A percentile compares a stretch with the other conserved stretches of the same genome.
phyloP scores from a whole-genome alignment of 164 flowering plant species.

The Nymphaea thermarum region DNA sequence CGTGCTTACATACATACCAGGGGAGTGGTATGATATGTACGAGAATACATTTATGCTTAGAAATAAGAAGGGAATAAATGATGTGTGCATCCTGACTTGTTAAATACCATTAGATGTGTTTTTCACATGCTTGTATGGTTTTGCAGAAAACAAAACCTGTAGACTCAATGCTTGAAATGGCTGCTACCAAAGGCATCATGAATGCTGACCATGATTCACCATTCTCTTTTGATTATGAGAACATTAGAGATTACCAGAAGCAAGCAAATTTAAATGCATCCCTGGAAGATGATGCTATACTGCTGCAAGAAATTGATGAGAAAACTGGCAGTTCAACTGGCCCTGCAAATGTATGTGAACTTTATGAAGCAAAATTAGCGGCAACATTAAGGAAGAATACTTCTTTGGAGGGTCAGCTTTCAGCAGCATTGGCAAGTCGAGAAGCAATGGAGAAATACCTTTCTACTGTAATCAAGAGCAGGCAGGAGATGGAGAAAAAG shows the following conservation, averaged over 20 bases:
- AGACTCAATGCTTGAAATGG: slow-evolving; percentile 25
- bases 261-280: slow-evolving; percentile 12
- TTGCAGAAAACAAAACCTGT: slow-evolving; percentile 28
- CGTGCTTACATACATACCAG: too few relatives aligned
- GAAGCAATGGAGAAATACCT: slow-evolving; percentile 67
- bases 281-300: neutral
- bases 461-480: slow-evolving; percentile 48
- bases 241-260: slow-evolving; percentile 17
- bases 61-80: neutral
- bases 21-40: too few relatives aligned
- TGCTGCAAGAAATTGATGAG: slow-evolving; percentile 13
- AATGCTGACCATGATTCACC: slow-evolving; percentile 25
- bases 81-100: neutral
- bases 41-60: too few relatives aligned
- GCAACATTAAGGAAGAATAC: slow-evolving; percentile 53
- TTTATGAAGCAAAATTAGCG: slow-evolving; percentile 58
- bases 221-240: slow-evolving; percentile 26
- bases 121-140: neutral
- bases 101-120: too few relatives aligned
- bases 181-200: slow-evolving; percentile 14
- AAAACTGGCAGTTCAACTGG: slow-evolving; percentile 25
- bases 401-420: slow-evolving; percentile 67
- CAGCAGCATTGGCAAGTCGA: slow-evolving; percentile 49
- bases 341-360: slow-evolving; percentile 37
- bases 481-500: slow-evolving; percentile 73